Percentiles rank a stretch among this genome's conserved stretches.
Evolutionary conservation across 257 asterid species (phyloP).

Genomic region (Nicotiana tomentosiformis): DNA sequence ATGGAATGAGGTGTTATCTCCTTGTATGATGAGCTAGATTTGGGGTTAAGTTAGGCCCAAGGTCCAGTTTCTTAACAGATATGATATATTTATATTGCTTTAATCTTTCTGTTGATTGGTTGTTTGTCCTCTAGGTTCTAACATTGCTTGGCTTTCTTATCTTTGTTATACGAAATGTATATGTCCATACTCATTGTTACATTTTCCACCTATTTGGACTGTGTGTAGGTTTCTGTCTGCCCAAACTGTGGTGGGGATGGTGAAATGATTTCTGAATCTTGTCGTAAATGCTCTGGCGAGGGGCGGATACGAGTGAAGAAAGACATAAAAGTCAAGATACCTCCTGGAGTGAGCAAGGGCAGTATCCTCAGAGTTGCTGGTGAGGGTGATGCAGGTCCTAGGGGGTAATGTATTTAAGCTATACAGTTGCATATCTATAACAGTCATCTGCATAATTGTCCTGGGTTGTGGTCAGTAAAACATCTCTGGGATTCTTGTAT

Average conservation of each 20-base stretch:
- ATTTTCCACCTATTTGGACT: constrained; percentile 6
- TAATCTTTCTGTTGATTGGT: background rate
- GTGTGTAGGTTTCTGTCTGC: constrained; percentile 77
- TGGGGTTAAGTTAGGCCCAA: background rate
- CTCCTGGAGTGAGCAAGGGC: constrained; percentile 98
- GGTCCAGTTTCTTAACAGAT: background rate
- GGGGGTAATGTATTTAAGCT: constrained; percentile 56
- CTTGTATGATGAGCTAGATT: background rate
- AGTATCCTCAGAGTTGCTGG: constrained; percentile 97
- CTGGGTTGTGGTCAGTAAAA: background rate
- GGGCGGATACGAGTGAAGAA: constrained; percentile 81
- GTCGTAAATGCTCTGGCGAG: constrained; percentile 96
- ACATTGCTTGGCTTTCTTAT: background rate
- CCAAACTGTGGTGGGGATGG: constrained; percentile 98
- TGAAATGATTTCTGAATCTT: constrained; percentile 87
- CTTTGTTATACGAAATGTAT: background rate
- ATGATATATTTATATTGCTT: background rate
- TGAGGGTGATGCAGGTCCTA: constrained; percentile 98
- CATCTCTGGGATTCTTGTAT: background rate
- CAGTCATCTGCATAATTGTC: background rate
- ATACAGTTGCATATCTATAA: background rate
- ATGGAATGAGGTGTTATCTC: background rate
- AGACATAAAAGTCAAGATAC: constrained; percentile 91
- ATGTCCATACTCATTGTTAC: background rate
- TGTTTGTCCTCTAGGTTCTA: background rate